These are phyloP conservation scores for Graphilbum fragrans DNA, from an alignment of 2,329 filamentous ascomycete species.

Conservation along the genomic window DNA sequence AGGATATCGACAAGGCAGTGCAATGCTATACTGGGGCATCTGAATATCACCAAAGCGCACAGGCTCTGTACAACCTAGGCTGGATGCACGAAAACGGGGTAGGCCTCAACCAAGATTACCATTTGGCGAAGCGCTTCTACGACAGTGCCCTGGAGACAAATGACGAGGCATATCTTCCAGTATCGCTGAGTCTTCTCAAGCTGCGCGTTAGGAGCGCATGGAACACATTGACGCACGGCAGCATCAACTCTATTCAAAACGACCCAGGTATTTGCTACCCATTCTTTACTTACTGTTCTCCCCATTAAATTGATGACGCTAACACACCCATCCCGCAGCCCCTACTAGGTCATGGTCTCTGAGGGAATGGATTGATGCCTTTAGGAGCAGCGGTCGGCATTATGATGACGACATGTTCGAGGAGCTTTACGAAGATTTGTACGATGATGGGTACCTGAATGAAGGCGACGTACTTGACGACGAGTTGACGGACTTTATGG, in stretches of 20 bases:
- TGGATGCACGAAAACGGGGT: conserved; percentile 99
- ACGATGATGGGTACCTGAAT: conserved; percentile 32
- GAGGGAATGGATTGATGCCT: conserved; percentile 77
- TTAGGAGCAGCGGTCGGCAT: conserved; percentile 53
- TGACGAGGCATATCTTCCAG: conserved; percentile 84
- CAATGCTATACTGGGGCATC: conserved; percentile 87
- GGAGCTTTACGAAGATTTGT: conserved; percentile 36
- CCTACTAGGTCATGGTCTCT: conserved; percentile 64
- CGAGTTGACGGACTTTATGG: conserved; percentile 57
- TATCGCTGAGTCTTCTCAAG: conserved; percentile 78
- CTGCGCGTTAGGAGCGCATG: conserved; percentile 77
- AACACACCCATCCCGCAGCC: conserved; percentile 33
- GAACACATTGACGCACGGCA: conserved; percentile 87
- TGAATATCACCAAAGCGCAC: conserved; percentile 82
- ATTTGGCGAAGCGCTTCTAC: conserved; percentile 92
- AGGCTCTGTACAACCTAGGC: conserved; percentile 91
- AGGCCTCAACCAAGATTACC: conserved; percentile 87
- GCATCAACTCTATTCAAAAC: conserved; percentile 82
- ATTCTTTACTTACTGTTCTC: not conserved
- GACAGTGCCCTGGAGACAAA: conserved; percentile 88
- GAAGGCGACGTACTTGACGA: conserved; percentile 47
- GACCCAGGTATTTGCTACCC: conserved; percentile 56
- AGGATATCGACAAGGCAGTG: conserved; percentile 74
- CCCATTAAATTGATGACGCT: conserved; percentile 10
- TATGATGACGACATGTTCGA: conserved; percentile 52